phyloP scores from a whole-genome alignment of 2,329 filamentous ascomycete genomes.

The Graphiopsis chlorocephala region DNA sequence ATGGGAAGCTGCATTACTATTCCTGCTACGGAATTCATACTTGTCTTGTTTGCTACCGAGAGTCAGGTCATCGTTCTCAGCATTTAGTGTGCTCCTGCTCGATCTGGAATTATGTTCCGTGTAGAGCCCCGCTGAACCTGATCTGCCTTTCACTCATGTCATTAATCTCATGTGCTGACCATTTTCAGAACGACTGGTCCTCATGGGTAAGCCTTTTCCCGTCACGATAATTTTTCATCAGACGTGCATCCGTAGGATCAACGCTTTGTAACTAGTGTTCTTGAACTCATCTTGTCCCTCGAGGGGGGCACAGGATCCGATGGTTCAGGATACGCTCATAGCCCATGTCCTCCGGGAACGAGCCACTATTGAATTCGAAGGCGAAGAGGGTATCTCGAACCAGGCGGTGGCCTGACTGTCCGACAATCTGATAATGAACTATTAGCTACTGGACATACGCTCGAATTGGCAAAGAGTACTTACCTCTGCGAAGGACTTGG shows the following conservation, averaged over 20 bases:
- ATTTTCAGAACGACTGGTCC: not conserved
- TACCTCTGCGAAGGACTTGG: not conserved
- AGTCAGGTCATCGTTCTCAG: not conserved
- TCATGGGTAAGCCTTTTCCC: not conserved
- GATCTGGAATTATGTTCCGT: not conserved
- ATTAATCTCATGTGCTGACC: not conserved
- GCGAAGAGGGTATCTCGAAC: not conserved
- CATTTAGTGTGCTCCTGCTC: not conserved
- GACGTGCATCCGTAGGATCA: too few relatives aligned
- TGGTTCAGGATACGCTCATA: not conserved
- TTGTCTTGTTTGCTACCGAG: not conserved
- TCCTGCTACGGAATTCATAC: not conserved
- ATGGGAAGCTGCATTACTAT: not conserved
- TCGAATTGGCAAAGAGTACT: not conserved
- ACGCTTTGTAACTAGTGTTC: not conserved
- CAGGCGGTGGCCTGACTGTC: not conserved
- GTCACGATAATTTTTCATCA: not conserved
- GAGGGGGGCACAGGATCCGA: not conserved
- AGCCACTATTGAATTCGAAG: not conserved
- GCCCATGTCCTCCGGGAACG: not conserved
- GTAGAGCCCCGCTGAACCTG: not conserved
- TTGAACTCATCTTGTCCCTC: not conserved
- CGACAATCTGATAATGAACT: not conserved
- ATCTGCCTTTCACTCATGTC: not conserved
- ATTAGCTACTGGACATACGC: not conserved